phyloP scores from a whole-genome alignment of 345 rosid genomes.

The Carallia pectinifolia region DNA sequence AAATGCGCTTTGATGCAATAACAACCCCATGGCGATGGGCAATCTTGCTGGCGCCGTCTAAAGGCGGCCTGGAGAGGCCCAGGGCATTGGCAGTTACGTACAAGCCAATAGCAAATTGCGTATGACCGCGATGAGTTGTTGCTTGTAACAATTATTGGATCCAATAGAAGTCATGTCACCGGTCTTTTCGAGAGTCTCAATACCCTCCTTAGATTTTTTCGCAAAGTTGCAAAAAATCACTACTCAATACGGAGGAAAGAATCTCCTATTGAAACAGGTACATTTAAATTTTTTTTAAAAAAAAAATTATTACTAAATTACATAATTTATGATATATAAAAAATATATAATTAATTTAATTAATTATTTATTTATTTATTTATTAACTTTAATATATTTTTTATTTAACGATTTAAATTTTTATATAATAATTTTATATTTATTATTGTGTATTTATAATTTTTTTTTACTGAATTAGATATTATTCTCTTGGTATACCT shows the following conservation, averaged over 20 bases:
- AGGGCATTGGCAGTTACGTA: neutral
- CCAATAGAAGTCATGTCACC: conserved; percentile 20
- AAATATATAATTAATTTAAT: too few species aligned
- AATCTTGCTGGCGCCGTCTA: conserved; percentile 20
- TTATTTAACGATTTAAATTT: too few species aligned
- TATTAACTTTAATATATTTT: too few species aligned
- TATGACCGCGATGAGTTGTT: neutral
- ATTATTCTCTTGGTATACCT: neutral
- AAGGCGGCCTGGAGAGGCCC: conserved; percentile 18
- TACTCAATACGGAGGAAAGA: neutral
- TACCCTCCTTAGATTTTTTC: conserved; percentile 2
- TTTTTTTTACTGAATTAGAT: too few species aligned
- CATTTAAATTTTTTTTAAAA: too few species aligned
- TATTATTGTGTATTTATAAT: too few species aligned
- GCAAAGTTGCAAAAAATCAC: conserved; percentile 7
- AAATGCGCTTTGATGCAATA: conserved; percentile 28
- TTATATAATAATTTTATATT: too few species aligned
- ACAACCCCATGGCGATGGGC: conserved; percentile 8
- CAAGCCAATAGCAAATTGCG: neutral
- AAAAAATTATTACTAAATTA: too few species aligned
- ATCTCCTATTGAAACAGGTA: neutral
- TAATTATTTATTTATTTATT: too few species aligned
- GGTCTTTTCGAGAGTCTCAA: conserved; percentile 17
- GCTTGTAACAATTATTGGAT: conserved; percentile 6
- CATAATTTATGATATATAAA: too few species aligned